Base-by-base conservation (phyloP, 176 grass and related monocot species). In the Oryza meyeriana region DNA sequence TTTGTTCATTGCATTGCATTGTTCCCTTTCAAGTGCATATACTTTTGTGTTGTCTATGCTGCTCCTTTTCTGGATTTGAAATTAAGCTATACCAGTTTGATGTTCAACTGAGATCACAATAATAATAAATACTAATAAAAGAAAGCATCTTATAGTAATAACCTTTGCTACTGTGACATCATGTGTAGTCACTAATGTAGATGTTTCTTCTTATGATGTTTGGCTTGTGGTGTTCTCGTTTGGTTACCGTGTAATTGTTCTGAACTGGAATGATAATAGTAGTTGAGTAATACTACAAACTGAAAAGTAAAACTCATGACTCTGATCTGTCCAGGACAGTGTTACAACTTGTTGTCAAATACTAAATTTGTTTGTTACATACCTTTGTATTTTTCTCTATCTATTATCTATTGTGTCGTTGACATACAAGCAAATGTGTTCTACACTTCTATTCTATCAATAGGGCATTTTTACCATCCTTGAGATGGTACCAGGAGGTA, bases 1-100 rank as follows among this genome's bases (percentile, higher is more conserved):
- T 80, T 83, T n/a, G 63, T 12, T 39, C n/a, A n/a, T n/a, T n/a
- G 86, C 72, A 71, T 66, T 86, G 16, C 66, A 61, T 83, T 72
- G 18, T 52, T 65, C 9, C 28, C 69, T 86, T 86, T 79, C 33
- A 68, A 25, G 47, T 48, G 20, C 67, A 77, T 64, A 40, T 76
- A 58, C 69, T 39, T 82, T 61, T 41, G 41, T 59, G 76, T 26
- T 78, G 45, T 28, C n/a, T 27, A 5, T 65, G 55, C 22, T 48
- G 3, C 47, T 78, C 61, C 10, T 22, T 75, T 50, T 42, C n/a
- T 24, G 50, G 69, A 75, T 85, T 70, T n/a, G 4, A 76, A 79
- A 86, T 31, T 81, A 34, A 31, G 25, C 0, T 71, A 30, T n/a
- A 40, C 47, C 35, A 20, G 16, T 41, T 22, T 59, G 16, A 59